Evolutionary conservation across 2,329 filamentous ascomycete species (phyloP).

Genomic region (Hypomyces perniciosus): DNA sequence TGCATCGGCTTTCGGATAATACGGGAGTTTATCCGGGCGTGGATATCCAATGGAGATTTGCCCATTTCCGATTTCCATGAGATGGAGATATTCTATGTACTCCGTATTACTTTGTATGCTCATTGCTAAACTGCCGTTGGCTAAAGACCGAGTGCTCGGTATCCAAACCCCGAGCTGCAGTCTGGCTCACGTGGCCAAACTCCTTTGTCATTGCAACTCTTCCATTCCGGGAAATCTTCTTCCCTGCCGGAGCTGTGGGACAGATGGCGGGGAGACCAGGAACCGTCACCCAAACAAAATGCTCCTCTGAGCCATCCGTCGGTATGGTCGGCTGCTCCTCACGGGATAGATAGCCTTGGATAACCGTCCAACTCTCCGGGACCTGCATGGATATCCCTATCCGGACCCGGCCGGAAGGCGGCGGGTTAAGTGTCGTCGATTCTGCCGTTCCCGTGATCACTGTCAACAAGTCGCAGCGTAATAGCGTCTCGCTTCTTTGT

Average conservation of each 20-base stretch:
- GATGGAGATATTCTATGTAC: no score
- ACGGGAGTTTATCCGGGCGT: no score
- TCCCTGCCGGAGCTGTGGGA: conserved; percentile 1
- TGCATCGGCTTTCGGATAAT: no score
- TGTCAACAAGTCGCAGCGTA: conserved; percentile 3
- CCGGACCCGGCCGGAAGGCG: conserved; percentile 4
- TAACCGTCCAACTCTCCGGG: conserved; percentile 6
- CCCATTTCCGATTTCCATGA: no score
- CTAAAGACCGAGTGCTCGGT: not conserved
- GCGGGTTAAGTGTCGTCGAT: conserved; percentile 4
- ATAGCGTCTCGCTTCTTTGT: conserved; percentile 13
- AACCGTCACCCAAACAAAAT: not conserved
- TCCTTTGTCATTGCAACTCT: not conserved
- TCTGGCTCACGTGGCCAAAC: conserved; percentile 1
- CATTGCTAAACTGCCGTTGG: no score
- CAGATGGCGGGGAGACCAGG: not conserved
- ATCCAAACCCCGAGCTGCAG: conserved; percentile 5
- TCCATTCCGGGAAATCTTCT: conserved; percentile 12
- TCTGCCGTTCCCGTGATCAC: conserved; percentile 10
- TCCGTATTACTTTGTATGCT: no score
- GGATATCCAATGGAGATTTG: no score
- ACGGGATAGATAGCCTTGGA: conserved; percentile 5
- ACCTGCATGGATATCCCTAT: not conserved
- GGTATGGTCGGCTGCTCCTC: conserved; percentile 10
- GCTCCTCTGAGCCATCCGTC: conserved; percentile 5